Evolutionary conservation across 2,329 filamentous ascomycete species (phyloP).

Genomic region (Penicillium griseofulvum): DNA sequence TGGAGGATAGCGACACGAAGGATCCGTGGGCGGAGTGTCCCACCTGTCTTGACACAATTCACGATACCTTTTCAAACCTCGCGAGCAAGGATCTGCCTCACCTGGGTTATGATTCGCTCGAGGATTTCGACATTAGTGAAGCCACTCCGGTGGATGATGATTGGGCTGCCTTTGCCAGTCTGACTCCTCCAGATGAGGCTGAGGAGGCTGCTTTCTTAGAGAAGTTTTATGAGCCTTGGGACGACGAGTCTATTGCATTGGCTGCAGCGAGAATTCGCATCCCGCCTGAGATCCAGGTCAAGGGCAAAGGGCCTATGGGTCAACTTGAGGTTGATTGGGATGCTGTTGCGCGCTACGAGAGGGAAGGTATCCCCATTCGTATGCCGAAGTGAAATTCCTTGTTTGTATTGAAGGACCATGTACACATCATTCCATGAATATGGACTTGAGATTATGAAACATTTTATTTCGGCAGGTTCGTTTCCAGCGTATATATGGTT

Average conservation of each 20-base stretch:
- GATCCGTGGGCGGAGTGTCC: conserved; percentile 40
- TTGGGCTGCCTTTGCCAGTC: conserved; percentile 29
- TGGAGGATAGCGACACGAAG: conserved; percentile 17
- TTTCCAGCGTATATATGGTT: conserved; percentile 19
- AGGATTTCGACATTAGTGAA: conserved; percentile 39
- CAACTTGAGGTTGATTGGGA: conserved; percentile 41
- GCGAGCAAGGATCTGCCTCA: conserved; percentile 26
- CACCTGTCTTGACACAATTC: conserved; percentile 39
- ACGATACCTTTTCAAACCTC: conserved; percentile 38
- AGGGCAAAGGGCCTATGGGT: conserved; percentile 24
- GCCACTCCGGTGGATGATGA: conserved; percentile 7
- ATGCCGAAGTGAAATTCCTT: conserved; percentile 17
- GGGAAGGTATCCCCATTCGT: conserved; percentile 28
- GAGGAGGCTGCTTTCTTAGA: conserved; percentile 9
- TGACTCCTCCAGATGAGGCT: conserved; percentile 36
- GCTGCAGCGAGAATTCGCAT: conserved; percentile 16
- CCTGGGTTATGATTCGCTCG: conserved; percentile 36
- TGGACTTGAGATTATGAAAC: conserved; percentile 9
- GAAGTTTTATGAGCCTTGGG: conserved; percentile 12
- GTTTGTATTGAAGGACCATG: not conserved
- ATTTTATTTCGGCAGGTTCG: conserved; percentile 11
- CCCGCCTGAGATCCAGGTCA: conserved; percentile 9
- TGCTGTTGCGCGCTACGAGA: conserved; percentile 32
- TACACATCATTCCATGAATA: conserved; percentile 2
- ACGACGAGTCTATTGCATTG: conserved; percentile 14